Evolutionary conservation across 2,329 filamentous ascomycete genomes (phyloP), one percentile per base, ranked within the genome.

Genomic region (Ascochyta fabae): DNA sequence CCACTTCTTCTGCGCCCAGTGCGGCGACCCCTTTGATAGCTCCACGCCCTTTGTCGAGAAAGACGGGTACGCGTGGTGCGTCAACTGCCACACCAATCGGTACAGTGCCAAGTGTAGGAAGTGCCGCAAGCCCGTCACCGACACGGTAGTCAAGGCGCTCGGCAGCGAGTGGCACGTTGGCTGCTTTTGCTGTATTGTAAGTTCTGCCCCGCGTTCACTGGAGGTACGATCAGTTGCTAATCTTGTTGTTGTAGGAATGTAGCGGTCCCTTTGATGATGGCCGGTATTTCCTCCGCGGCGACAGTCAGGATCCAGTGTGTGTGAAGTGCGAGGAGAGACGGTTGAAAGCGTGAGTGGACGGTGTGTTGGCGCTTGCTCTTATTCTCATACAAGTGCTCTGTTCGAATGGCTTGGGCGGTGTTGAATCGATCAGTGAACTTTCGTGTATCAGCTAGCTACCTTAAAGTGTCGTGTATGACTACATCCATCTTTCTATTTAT

Each of bases 1-100:
- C 0, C 95, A 99, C 78, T 99, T 99, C 80, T 99, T 99, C 84
- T 99, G 95, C 72, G 95, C 95, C 38, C 92, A 99, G 81, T 99
- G 95, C 73, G 95, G 95, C 64, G 94, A 99, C 78, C 86, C 86
- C 1, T 88, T 88, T 63, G 82, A 84, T 59, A 76, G 80, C 0
- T 75, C 73, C 3, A 88, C 82, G 9, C 94, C 95, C 0, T 99
- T 99, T 73, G 91, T 99, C 51, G 95, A 99, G 74, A 96, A 96
- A 77, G 94, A 98, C 65, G 94, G 94, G 9, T 98, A 96, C 75
- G 95, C 95, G 5, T 99, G 95, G 93, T 99, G 95, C 77, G 86
- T 98, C 42, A 84, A 84, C 22, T 99, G 95, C 73, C 94, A 98
- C 79, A 96, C 93, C 13, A 91, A 92, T 71, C 87, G 95, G 31